Conservation (phyloP, 441 rosid genomes). For the Macaranga tanarius region DNA sequence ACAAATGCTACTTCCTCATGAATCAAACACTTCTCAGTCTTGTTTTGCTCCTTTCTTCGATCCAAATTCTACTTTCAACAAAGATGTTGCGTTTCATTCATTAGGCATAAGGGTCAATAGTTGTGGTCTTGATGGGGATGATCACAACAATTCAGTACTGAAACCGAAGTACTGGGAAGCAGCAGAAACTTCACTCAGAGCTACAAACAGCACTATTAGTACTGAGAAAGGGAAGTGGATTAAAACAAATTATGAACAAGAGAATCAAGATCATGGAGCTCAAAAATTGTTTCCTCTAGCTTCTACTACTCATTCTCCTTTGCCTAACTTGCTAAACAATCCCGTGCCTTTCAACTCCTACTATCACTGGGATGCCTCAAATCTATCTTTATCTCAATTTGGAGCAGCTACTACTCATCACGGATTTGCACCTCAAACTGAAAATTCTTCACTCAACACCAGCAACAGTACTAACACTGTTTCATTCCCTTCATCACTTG, state of each 20-base stretch:
- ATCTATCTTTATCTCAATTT: slow-evolving; percentile 63
- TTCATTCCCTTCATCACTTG: slow-evolving; percentile 26
- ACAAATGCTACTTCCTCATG: slow-evolving; percentile 34
- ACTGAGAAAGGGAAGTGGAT: slow-evolving; percentile 67
- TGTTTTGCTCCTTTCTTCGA: slow-evolving; percentile 38
- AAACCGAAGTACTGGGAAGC: slow-evolving; percentile 31
- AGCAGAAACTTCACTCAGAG: slow-evolving; percentile 34
- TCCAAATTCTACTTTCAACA: slow-evolving; percentile 26
- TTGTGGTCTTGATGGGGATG: slow-evolving; percentile 11
- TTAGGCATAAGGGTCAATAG: slow-evolving; percentile 32
- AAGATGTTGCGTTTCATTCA: slow-evolving; percentile 25
- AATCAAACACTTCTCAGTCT: slow-evolving; percentile 22
- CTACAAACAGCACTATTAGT: slow-evolving; percentile 8
- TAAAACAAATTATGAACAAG: slow-evolving; percentile 31
- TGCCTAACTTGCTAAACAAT: slow-evolving; percentile 40
- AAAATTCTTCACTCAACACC: slow-evolving; percentile 30
- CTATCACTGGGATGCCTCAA: slow-evolving; percentile 66
- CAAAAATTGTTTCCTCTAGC: slow-evolving; percentile 47
- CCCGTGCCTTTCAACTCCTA: slow-evolving; percentile 43
- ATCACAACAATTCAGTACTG: not conserved
- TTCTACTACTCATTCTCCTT: slow-evolving; percentile 32
- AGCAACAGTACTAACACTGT: slow-evolving; percentile 20
- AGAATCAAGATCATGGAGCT: slow-evolving; percentile 28
- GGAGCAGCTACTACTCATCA: slow-evolving; percentile 40
- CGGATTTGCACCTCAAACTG: slow-evolving; percentile 41